A percentile compares a stretch with the other conserved stretches of the same genome.
These are phyloP conservation scores for Aspergillus incahuasiensis DNA, from an alignment of 495 filamentous ascomycete genomes.

Conservation along the genomic window DNA sequence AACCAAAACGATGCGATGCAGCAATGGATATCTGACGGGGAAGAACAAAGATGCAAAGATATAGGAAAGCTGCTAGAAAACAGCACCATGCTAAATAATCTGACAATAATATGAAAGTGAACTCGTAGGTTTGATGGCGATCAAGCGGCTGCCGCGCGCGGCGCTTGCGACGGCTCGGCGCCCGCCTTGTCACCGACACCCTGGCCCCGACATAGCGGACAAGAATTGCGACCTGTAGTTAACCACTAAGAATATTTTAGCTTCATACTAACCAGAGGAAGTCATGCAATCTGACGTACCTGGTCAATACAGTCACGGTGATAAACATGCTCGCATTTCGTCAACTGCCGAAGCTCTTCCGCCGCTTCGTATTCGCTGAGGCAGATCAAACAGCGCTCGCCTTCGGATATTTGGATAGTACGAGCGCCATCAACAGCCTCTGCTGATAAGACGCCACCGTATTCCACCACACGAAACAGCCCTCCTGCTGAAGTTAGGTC, in stretches of 20 bases:
- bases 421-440: conserved; percentile 45
- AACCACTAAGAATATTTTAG: conserved; percentile 57
- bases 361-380: conserved; percentile 64
- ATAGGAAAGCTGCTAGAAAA: conserved; percentile 31
- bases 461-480: conserved; percentile 47
- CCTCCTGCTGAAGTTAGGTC: conserved; percentile 65
- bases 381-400: conserved; percentile 67
- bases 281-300: conserved; percentile 39
- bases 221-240: conserved; percentile 75
- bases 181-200: conserved; percentile 50
- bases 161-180: conserved; percentile 16
- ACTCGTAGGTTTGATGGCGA: not conserved
- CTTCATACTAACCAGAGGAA: not conserved
- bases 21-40: conserved; percentile 30
- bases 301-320: conserved; percentile 74
- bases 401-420: conserved; percentile 46
- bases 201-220: conserved; percentile 67
- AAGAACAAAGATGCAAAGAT: conserved; percentile 17
- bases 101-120: conserved; percentile 1
- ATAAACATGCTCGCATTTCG: conserved; percentile 66
- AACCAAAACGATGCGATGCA: conserved; percentile 22
- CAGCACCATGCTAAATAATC: conserved; percentile 38
- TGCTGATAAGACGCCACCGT: conserved; percentile 46
- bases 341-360: conserved; percentile 59
- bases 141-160: conserved; percentile 22